Conservation (phyloP, 2,329 filamentous ascomycete species). For the Neoascochyta sp. region DNA sequence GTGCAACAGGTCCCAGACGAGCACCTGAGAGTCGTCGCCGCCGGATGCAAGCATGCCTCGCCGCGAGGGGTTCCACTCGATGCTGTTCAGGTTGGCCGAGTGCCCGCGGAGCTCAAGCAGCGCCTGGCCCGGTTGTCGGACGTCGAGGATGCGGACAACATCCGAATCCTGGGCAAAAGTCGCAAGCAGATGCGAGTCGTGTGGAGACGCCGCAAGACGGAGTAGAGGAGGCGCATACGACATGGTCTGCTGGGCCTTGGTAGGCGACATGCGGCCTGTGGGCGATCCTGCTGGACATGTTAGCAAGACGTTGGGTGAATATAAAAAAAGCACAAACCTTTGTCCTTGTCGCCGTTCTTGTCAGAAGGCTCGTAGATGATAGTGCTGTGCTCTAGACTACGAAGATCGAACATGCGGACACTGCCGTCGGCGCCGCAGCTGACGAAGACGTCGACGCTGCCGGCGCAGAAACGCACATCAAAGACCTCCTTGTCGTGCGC, state of each 20-base stretch:
- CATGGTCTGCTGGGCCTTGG: conserved; percentile 73
- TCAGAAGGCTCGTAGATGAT: conserved; percentile 98
- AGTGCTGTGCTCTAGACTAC: conserved; percentile 94
- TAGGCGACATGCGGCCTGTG: conserved; percentile 60
- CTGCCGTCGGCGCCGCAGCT: conserved; percentile 97
- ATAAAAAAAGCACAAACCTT: conserved; percentile 43
- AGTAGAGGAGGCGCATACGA: conserved; percentile 62
- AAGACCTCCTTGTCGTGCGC: conserved; percentile 99
- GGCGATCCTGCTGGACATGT: conserved; percentile 40
- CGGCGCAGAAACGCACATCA: conserved; percentile 95
- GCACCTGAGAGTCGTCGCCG: conserved; percentile 83
- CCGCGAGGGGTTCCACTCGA: conserved; percentile 90
- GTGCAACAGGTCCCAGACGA: conserved; percentile 91
- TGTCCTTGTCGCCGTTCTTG: conserved; percentile 58
- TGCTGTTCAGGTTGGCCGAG: conserved; percentile 77
- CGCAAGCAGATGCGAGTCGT: conserved; percentile 92
- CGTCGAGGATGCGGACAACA: conserved; percentile 89
- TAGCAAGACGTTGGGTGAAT: conserved; percentile 3
- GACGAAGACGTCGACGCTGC: conserved; percentile 97
- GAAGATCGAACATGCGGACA: conserved; percentile 96
- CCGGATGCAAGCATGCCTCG: conserved; percentile 88
- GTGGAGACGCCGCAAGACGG: conserved; percentile 82
- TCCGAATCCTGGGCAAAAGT: conserved; percentile 94
- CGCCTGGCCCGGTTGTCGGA: conserved; percentile 92
- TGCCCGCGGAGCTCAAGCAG: conserved; percentile 91